Evolutionary conservation across 441 rosid species (phyloP).

Genomic region (Kokia cookei): DNA sequence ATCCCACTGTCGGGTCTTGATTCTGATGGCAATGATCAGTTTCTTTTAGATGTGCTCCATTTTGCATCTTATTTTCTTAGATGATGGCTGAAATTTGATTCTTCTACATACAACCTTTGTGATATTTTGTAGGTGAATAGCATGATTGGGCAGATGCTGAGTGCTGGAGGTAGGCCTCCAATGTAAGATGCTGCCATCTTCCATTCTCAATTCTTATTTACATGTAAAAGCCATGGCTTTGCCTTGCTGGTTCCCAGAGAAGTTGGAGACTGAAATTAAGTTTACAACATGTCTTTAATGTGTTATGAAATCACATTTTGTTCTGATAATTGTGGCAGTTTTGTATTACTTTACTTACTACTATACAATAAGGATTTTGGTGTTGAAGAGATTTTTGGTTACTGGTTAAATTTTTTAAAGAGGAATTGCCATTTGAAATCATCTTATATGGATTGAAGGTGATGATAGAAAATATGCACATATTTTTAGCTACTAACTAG

Average conservation of each 20-base stretch:
- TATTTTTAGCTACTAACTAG: too few species aligned
- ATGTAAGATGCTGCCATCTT: not conserved
- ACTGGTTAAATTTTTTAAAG: not conserved
- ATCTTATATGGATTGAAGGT: not conserved
- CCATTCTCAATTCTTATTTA: too few species aligned
- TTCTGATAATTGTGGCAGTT: not conserved
- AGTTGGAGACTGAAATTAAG: not conserved
- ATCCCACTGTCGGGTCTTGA: not conserved
- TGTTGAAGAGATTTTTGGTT: not conserved
- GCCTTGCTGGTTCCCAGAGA: not conserved
- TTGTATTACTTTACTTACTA: not conserved
- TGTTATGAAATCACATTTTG: not conserved
- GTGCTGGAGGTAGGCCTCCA: not conserved
- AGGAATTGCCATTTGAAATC: not conserved
- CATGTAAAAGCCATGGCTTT: not conserved
- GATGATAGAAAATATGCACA: not conserved
- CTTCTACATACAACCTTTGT: not conserved
- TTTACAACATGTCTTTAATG: not conserved
- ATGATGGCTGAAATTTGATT: constrained; percentile 1
- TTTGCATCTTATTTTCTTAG: not conserved
- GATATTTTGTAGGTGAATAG: constrained; percentile 59
- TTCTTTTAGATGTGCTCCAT: not conserved
- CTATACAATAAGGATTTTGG: constrained; percentile 1
- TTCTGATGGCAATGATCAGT: not conserved
- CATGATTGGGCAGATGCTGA: constrained; percentile 74